Evolutionary conservation across 2,329 filamentous ascomycete species (phyloP), one percentile per base, ranked within the genome.

Genomic region (Ophiostoma quercus): DNA sequence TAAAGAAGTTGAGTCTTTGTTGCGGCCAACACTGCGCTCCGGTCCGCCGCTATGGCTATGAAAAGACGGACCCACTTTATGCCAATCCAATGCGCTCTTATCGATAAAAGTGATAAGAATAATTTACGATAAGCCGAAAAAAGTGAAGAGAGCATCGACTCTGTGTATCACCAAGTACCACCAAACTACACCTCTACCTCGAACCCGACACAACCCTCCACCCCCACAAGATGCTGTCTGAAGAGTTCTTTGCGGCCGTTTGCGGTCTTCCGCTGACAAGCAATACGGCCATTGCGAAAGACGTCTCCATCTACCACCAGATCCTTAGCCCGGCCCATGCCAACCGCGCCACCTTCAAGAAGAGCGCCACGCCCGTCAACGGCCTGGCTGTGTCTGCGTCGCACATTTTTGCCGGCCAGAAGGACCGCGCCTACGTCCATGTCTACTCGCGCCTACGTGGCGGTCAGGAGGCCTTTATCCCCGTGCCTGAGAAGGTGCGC

Each of bases 321-420:
- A 89, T 92, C 73, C 85, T 93, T 75, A 90, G 92, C 75, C 94
- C 94, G 57, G 85, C 90, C 69, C 86, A 90, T 73, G 85, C 87
- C n/a, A 87, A 93, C 77, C 90, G 90, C 76, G 83, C 88, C 73
- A 86, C 89, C 66, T 94, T 95, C 84, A 98, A 97, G 84, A 98
- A 97, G 82, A 96, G 92, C 82, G 91, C 92, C 19, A 88, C 89
- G n/a, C 85, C 89, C 34, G 82, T 85, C 71, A 92, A 94, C 78
- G 90, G 92, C 75, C 82, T 99, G 69, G 94, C 92, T 39, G 85
- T 94, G 74, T 96, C 86, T 79, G 83, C 87, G 63, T 89, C 89
- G 25, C 95, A 99, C 78, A 84, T 98, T 66, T 99, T 97, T 78
- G 90, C 94, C 3, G 94, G 92, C 3, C 95, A 99, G 78, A 85